Percentiles rank a stretch among this genome's conserved stretches.
phyloP scores from a whole-genome alignment of 495 filamentous ascomycete genomes.

The Tuber brumale region DNA sequence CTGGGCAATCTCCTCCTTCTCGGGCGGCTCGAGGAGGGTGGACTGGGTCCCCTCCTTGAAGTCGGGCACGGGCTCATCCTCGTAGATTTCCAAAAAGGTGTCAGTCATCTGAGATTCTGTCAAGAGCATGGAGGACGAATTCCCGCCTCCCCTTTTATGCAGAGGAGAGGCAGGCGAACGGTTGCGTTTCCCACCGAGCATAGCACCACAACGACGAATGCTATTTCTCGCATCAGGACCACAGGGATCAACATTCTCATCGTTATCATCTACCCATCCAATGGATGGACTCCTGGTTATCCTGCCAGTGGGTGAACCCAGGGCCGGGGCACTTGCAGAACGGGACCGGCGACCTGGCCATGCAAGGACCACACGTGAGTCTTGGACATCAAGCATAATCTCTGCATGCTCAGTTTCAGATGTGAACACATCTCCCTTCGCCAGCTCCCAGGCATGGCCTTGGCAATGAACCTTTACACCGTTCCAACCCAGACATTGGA shows the following conservation, averaged over 20 bases:
- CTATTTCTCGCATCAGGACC: slow-evolving; percentile 31
- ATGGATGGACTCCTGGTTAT: slow-evolving; percentile 37
- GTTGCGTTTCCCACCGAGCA: slow-evolving; percentile 27
- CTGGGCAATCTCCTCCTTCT: slow-evolving; percentile 46
- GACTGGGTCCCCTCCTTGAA: slow-evolving; percentile 23
- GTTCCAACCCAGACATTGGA: slow-evolving; percentile 93
- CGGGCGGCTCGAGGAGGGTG: slow-evolving; percentile 10
- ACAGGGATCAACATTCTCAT: slow-evolving; percentile 40
- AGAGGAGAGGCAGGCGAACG: slow-evolving; percentile 19
- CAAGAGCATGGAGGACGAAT: slow-evolving; percentile 31
- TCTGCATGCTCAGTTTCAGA: slow-evolving; percentile 84
- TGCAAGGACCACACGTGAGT: slow-evolving; percentile 76
- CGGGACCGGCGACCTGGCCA: slow-evolving; percentile 59
- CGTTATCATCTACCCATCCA: slow-evolving; percentile 40
- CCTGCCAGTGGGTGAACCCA: slow-evolving; percentile 32
- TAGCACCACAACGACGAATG: slow-evolving; percentile 29
- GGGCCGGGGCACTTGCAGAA: slow-evolving; percentile 28
- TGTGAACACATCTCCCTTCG: slow-evolving; percentile 80
- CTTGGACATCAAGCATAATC: slow-evolving; percentile 93
- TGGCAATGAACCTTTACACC: slow-evolving; percentile 88
- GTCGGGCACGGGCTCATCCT: slow-evolving; percentile 49
- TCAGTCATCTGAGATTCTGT: slow-evolving; percentile 39
- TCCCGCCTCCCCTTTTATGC: slow-evolving; percentile 25
- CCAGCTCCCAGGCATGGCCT: slow-evolving; percentile 75
- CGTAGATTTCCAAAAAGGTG: slow-evolving; percentile 50